Base-by-base conservation (phyloP, 2,329 filamentous ascomycete species). In the Diaporthe caulivora region DNA sequence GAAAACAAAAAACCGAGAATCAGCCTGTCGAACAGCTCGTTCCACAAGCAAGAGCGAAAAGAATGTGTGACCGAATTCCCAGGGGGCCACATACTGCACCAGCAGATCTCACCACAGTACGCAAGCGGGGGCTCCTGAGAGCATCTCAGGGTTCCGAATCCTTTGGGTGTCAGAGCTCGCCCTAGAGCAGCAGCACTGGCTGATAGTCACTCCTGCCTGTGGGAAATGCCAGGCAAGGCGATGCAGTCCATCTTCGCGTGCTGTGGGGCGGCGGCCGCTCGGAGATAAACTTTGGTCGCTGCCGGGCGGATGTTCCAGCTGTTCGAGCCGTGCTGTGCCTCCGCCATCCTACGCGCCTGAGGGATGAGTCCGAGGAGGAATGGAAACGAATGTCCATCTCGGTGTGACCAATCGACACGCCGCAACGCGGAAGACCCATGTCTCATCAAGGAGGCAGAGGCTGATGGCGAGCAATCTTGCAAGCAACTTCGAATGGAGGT, bases 141-240 rank as follows among this genome's bases (percentile, higher is more conserved):
- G 40, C 37, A 31, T 6, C n/a, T 29, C 53, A 70, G 53, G 67
- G 53, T 24, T 18, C 21, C 34, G 49, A 58, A 70, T 70, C 67
- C 67, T 70, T 58, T 47, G 21, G 29, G 67, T 70, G 44, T 70
- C 67, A 58, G 53, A 57, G 53, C 67, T 37, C 53, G 29, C 17
- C 26, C 24, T 10, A 29, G 5, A 42, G 44, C 2, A 70, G 26
- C 53, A 70, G 53, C 21, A 47, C 53, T 58, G 21, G 40, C 53
- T 49, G 67, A 37, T 54, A n/a, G 29, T 68, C 31, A 24, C 40
- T 29, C 40, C 55, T 47, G 26, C 10, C 7, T 40, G 15, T 47
- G 40, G 58, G 29, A 47, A 11, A 21, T 29, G 34, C 55, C n/a
- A 37, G 34, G 37, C 34, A 13, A 42, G n/a, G 13, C n/a, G 34